These are phyloP conservation scores for Nidularia sp. DNA, from an alignment of 768 basidiomycete genomes.

Conservation along the genomic window DNA sequence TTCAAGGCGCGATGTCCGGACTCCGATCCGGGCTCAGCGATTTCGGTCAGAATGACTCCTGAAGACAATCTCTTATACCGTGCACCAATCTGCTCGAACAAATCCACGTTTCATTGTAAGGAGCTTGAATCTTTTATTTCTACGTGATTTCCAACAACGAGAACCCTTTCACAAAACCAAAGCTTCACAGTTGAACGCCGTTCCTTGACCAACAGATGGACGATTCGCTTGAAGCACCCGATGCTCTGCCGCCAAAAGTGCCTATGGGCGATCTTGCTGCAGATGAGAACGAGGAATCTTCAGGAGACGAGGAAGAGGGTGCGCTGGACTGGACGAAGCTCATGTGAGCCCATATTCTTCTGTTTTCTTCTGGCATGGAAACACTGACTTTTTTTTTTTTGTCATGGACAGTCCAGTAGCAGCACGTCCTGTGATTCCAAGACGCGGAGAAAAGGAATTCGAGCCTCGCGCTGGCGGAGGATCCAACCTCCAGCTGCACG, in stretches of 20 bases:
- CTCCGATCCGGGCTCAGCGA: too few relatives aligned
- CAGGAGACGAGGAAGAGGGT: conserved; percentile 68
- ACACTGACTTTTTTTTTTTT: too few relatives aligned
- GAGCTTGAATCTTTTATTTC: too few relatives aligned
- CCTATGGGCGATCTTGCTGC: conserved; percentile 18
- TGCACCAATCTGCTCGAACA: too few relatives aligned
- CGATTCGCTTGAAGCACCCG: conserved; percentile 49
- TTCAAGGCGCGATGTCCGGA: too few relatives aligned
- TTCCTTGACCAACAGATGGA: conserved; percentile 39
- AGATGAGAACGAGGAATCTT: conserved; percentile 39
- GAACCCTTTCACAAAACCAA: too few relatives aligned
- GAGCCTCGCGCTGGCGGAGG: conserved; percentile 71
- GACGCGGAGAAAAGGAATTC: conserved; percentile 96
- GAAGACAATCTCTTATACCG: too few relatives aligned
- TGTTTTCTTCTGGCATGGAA: background rate
- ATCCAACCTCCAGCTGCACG: conserved; percentile 74
- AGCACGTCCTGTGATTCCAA: conserved; percentile 77
- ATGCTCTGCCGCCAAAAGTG: conserved; percentile 19
- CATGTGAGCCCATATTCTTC: conserved; percentile 29
- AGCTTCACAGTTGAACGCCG: too few relatives aligned
- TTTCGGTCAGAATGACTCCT: too few relatives aligned
- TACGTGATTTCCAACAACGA: too few relatives aligned
- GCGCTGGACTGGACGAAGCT: conserved; percentile 83
- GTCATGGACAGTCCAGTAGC: conserved; percentile 26
- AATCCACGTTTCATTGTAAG: too few relatives aligned